Base-by-base conservation (phyloP, 805 yeast genomes). In the Brettanomyces naardenensis region DNA sequence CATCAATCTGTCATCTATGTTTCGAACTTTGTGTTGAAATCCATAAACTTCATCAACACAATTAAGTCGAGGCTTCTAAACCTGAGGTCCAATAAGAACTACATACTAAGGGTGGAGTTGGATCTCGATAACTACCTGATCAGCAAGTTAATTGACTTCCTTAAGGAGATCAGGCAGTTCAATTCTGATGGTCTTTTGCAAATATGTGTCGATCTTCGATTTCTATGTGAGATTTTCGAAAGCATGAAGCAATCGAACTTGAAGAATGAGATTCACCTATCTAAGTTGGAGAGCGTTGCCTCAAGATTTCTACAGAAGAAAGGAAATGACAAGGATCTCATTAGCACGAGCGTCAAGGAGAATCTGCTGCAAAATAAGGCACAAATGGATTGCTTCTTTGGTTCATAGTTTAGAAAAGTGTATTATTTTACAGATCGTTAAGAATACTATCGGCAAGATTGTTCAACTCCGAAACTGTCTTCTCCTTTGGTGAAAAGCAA, bases 361-460 rank as follows among this genome's bases (percentile, higher is more conserved):
- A 50, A 50, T 34, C 19, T 53, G 19, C 41, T 39, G 15, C 34
- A 37, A 4, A 56, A 55, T 28, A 46, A 52, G 28, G 46, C 56
- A 1, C 57, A 53, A 32, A 46, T 56, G 42, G 53, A 48, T 11
- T 52, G 59, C 39, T 51, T 54, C 15, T 15, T 28, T 28, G 30
- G 17, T 10, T 28, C 15, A 28, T 28, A 28, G 15, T 10, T 10
- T 20, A 26, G 21, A 13, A 14, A 11, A 19, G 21, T 21, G n/a
- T n/a, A n/a, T 19, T 13, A 9, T n/a, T 19, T 27, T 6, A 20
- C 33, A 35, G 42, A 11, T 42, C 40, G 21, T 47, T 38, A 19
- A 56, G 35, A 21, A 56, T 38, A 11, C 49, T 49, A 29, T 51
- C 57, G 13, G 59, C 51, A n/a, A 56, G 41, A 19, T 47, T 44